Evolutionary conservation across 805 yeast species (phyloP).

Genomic region (Zygotorulaspora chibaensis): DNA sequence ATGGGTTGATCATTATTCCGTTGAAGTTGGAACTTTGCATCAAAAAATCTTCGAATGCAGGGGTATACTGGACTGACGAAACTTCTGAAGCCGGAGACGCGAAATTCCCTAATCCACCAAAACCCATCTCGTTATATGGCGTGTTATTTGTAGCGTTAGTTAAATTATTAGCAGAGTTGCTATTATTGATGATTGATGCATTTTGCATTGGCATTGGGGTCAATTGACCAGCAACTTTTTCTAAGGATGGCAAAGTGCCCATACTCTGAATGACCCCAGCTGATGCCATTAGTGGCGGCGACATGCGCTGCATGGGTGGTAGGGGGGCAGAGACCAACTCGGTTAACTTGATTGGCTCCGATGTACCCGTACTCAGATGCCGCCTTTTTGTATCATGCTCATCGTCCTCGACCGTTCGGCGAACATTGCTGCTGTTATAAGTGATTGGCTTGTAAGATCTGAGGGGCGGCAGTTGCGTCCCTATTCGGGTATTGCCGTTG

Average conservation of each 20-base stretch:
- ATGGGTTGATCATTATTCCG: constrained; percentile 32
- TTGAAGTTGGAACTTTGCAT: constrained; percentile 31
- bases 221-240: constrained; percentile 16
- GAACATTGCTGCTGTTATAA: constrained; percentile 30
- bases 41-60: constrained; percentile 36
- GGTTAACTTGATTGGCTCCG: constrained; percentile 7
- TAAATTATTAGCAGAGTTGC: neutral
- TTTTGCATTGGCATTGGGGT: constrained; percentile 10
- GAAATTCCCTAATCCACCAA: constrained; percentile 7
- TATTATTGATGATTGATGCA: neutral
- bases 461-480: constrained; percentile 30
- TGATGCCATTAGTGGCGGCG: constrained; percentile 11
- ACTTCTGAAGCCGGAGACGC: constrained; percentile 24
- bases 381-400: constrained; percentile 26
- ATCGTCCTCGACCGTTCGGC: constrained; percentile 21
- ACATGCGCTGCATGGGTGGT: constrained; percentile 15
- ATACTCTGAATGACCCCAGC: constrained; percentile 4
- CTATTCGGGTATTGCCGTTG: constrained; percentile 9
- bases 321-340: constrained; percentile 13
- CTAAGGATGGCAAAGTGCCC: constrained; percentile 16
- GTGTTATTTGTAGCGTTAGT: neutral
- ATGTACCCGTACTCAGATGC: constrained; percentile 10
- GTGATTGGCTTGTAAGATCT: constrained; percentile 35
- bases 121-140: constrained; percentile 4
- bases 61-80: constrained; percentile 22